Conservation (phyloP, 768 basidiomycete species). For the Mycena epipterygia region DNA sequence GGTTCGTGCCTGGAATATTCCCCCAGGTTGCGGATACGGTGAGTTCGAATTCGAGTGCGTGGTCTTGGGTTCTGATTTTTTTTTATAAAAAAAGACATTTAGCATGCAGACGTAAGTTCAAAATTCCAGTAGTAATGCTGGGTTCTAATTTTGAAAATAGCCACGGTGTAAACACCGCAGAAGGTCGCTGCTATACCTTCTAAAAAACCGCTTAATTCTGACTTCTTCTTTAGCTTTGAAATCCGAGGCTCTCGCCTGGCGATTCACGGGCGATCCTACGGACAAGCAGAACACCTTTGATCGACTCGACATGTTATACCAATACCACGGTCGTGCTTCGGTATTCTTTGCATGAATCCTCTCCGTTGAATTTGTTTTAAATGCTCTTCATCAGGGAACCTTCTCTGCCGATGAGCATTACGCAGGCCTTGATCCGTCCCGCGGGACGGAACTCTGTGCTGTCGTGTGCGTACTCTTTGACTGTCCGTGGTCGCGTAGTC, state of each 20-base stretch:
- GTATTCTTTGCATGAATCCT: slow-evolving; percentile 30
- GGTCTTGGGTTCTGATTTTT: neutral
- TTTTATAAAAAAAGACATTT: slow-evolving; percentile 27
- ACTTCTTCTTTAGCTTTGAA: slow-evolving; percentile 48
- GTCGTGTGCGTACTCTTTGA: slow-evolving; percentile 50
- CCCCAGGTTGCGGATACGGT: slow-evolving; percentile 47
- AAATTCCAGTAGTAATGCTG: neutral
- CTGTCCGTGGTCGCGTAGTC: neutral
- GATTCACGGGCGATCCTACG: slow-evolving; percentile 54
- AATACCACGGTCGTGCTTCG: slow-evolving; percentile 56
- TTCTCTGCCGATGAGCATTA: slow-evolving; percentile 59
- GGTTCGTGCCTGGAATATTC: slow-evolving; percentile 54
- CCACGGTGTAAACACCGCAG: slow-evolving; percentile 58
- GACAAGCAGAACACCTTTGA: slow-evolving; percentile 56
- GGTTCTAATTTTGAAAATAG: slow-evolving; percentile 35
- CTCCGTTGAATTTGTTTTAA: neutral
- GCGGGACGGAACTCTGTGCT: slow-evolving; percentile 59
- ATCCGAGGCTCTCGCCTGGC: slow-evolving; percentile 58
- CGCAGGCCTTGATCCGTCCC: slow-evolving; percentile 56
- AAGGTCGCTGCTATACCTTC: slow-evolving; percentile 30
- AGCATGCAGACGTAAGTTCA: slow-evolving; percentile 49
- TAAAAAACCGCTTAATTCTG: slow-evolving; percentile 30
- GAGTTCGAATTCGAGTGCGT: too few species aligned
- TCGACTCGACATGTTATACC: slow-evolving; percentile 54
- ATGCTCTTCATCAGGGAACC: slow-evolving; percentile 44